Percentiles rank a stretch among this genome's conserved stretches.
Evolutionary conservation across 345 rosid genomes (phyloP).

Genomic region (Clarkia xantiana): DNA sequence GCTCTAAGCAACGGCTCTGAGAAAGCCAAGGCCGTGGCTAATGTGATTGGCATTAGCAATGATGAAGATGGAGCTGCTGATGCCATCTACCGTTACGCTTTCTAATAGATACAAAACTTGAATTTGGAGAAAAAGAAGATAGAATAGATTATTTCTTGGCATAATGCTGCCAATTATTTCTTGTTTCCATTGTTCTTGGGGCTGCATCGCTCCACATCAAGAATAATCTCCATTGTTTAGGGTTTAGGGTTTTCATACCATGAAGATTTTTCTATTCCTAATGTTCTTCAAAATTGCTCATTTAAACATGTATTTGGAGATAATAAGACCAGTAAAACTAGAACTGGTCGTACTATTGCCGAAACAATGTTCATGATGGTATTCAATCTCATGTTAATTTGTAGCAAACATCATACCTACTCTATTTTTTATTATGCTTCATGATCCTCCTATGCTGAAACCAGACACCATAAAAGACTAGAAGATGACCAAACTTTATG

Average conservation of each 20-base stretch:
- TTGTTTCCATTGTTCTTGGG: too few relatives aligned
- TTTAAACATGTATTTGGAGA: too few relatives aligned
- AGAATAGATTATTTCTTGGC: background rate
- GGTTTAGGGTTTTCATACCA: too few relatives aligned
- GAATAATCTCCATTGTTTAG: too few relatives aligned
- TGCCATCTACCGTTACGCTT: conserved; percentile 74
- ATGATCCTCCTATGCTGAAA: conserved; percentile 4
- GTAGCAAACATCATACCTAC: background rate
- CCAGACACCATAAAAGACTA: conserved; percentile 1
- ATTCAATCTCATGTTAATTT: too few relatives aligned
- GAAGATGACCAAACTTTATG: conserved; percentile 7
- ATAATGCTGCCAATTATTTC: background rate
- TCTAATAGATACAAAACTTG: conserved; percentile 18
- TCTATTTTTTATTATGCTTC: background rate
- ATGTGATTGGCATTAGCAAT: conserved; percentile 60
- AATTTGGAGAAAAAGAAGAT: background rate
- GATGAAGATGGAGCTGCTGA: conserved; percentile 91
- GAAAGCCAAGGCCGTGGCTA: conserved; percentile 79
- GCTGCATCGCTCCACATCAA: too few relatives aligned
- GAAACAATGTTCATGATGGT: too few relatives aligned
- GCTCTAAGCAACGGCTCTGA: conserved; percentile 79
- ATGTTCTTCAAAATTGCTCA: too few relatives aligned
- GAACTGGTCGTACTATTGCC: too few relatives aligned
- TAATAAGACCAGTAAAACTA: too few relatives aligned
- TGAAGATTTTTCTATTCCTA: too few relatives aligned